Evolutionary conservation across 177 flowering plant species (phyloP), one percentile per base, ranked within the genome.

Genomic region (Vitis hybrid): DNA sequence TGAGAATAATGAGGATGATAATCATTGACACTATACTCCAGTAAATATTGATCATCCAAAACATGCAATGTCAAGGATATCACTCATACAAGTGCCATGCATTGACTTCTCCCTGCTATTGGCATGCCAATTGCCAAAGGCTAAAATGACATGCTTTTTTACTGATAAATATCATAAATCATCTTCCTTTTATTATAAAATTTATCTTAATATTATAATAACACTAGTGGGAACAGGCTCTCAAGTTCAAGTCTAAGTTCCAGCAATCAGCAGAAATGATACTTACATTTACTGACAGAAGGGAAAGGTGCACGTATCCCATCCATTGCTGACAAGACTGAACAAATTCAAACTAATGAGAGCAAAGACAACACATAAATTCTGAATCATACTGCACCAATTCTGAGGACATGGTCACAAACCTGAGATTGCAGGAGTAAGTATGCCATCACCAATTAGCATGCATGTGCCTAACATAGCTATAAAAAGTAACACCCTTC

Each of bases 351-450:
- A 24, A 3, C 18, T 40, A 60, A 49, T 40, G 46, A 72, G 6
- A 16, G 11, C 24, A 46, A 49, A 51, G 21, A 55, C 13, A 1
- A 35, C 16, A 66, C 18, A 49, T 48, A 70, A 48, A 2, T 55
- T n/a, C 18, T 16, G 48, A 11, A 15, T 40, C 46, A 46, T 10
- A n/a, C 35, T 16, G 65, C 12, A 30, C 18, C 21, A 3, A 40
- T 50, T n/a, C n/a, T 56, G 19, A 3, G 54, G 49, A 35, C 35
- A 6, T 16, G 24, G 67, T 50, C 19, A 40, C 78, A 75, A 66
- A 91, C 97, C 97, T 80, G 95, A 92, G 55, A 92, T 89, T 62
- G 95, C 92, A 55, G 95, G 97, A 18, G 97, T 92, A 67, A 92
- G 91, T 67, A 92, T 86, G 62, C 97, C 97, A 73, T 92, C 97